Evolutionary conservation across 2,329 filamentous ascomycete species (phyloP).

Genomic region (Colletotrichum sp.): DNA sequence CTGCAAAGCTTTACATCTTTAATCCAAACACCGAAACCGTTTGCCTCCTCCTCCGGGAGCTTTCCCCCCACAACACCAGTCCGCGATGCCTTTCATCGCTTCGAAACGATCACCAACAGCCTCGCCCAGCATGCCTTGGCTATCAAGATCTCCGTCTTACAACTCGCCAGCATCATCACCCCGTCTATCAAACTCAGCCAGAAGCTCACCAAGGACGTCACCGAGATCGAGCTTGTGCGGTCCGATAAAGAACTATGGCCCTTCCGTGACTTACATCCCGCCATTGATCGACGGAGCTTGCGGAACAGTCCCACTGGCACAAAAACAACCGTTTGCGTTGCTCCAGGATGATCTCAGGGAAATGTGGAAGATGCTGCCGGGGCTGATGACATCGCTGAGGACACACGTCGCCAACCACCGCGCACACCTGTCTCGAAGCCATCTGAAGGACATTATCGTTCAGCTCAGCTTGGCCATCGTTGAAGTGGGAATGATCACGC

Average conservation of each 20-base stretch:
- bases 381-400: slow-evolving; percentile 25
- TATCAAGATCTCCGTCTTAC: slow-evolving; percentile 19
- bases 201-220: slow-evolving; percentile 8
- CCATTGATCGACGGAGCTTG: slow-evolving; percentile 38
- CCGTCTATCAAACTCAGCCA: not conserved
- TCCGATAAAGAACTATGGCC: slow-evolving; percentile 15
- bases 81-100: slow-evolving; percentile 21
- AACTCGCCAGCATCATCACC: slow-evolving; percentile 11
- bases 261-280: slow-evolving; percentile 36
- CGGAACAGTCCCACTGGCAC: slow-evolving; percentile 33
- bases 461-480: slow-evolving; percentile 28
- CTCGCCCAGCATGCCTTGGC: slow-evolving; percentile 15
- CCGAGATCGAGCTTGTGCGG: slow-evolving; percentile 7
- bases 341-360: slow-evolving; percentile 26
- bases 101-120: slow-evolving; percentile 11
- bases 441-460: slow-evolving; percentile 26
- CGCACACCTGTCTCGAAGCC: slow-evolving; percentile 21
- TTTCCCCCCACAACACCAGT: not conserved
- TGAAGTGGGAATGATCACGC: slow-evolving; percentile 29
- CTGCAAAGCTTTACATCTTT: not conserved
- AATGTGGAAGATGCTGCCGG: slow-evolving; percentile 23
- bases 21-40: not conserved
- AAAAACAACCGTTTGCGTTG: slow-evolving; percentile 24
- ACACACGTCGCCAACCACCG: slow-evolving; percentile 19
- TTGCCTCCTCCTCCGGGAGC: not conserved